Conservation (phyloP, 2,329 filamentous ascomycete genomes). For the Claviceps maximensis region DNA sequence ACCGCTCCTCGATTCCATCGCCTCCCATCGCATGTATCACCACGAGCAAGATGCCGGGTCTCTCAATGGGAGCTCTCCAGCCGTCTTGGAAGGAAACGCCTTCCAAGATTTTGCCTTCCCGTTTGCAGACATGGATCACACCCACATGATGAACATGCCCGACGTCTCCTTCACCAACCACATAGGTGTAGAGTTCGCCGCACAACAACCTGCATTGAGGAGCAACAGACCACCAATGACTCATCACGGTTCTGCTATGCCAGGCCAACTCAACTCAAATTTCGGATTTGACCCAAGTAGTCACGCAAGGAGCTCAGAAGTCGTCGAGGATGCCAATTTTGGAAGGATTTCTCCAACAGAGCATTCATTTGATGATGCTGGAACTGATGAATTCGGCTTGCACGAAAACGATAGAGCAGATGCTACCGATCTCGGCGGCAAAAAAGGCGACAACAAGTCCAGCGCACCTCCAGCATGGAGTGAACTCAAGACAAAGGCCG, state of each 20-base stretch:
- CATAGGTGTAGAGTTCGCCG: constrained; percentile 21
- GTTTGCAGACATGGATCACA: constrained; percentile 26
- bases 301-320: constrained; percentile 21
- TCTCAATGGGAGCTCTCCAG: constrained; percentile 11
- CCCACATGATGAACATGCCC: constrained; percentile 14
- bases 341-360: constrained; percentile 29
- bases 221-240: constrained; percentile 9
- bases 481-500: constrained; percentile 79
- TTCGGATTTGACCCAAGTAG: constrained; percentile 14
- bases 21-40: constrained; percentile 13
- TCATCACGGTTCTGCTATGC: constrained; percentile 9
- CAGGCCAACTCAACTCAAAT: constrained; percentile 10
- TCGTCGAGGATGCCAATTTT: constrained; percentile 32
- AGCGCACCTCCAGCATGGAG: constrained; percentile 58
- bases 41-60: constrained; percentile 9
- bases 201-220: constrained; percentile 15
- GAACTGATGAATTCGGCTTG: constrained; percentile 46
- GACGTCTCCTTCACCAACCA: constrained; percentile 20
- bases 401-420: constrained; percentile 32
- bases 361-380: constrained; percentile 38
- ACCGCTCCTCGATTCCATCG: constrained; percentile 12
- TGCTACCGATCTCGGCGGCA: constrained; percentile 38
- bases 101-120: constrained; percentile 42
- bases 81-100: constrained; percentile 31
- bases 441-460: constrained; percentile 43